A percentile compares a stretch with the other conserved stretches of the same genome.
These are phyloP conservation scores for Metschnikowia hibisci DNA, from an alignment of 805 yeast genomes.

Conservation along the genomic window DNA sequence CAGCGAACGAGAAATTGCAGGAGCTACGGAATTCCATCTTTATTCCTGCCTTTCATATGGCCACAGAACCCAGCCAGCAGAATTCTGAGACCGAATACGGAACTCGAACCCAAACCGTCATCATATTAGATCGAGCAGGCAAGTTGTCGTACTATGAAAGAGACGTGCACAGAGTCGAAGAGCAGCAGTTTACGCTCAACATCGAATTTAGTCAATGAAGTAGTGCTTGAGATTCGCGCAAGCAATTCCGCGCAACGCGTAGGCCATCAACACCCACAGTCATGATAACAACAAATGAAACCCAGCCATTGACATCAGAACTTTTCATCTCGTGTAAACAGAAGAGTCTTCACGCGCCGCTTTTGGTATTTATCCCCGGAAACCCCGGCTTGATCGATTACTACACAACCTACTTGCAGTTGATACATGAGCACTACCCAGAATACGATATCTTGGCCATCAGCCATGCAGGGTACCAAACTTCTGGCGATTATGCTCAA, in stretches of 20 bases:
- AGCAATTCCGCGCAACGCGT: slow-evolving; percentile 1
- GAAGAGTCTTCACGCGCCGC: slow-evolving; percentile 15
- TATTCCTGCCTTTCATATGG: slow-evolving; percentile 57
- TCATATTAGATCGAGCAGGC: slow-evolving; percentile 53
- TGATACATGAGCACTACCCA: slow-evolving; percentile 40
- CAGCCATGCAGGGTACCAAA: slow-evolving; percentile 60
- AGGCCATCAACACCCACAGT: not conserved
- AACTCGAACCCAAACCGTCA: slow-evolving; percentile 81
- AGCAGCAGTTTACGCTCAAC: slow-evolving; percentile 17
- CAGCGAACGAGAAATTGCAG: slow-evolving; percentile 22
- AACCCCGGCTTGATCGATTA: slow-evolving; percentile 72
- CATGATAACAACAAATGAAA: slow-evolving; percentile 11
- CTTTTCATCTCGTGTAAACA: slow-evolving; percentile 19
- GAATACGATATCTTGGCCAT: slow-evolving; percentile 51
- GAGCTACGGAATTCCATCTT: slow-evolving; percentile 59
- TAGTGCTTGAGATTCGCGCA: not conserved
- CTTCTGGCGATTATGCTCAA: slow-evolving; percentile 26
- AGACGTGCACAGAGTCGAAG: slow-evolving; percentile 40
- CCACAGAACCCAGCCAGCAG: not conserved
- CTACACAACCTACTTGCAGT: slow-evolving; percentile 51
- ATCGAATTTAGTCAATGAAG: slow-evolving; percentile 5
- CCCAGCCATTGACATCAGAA: slow-evolving; percentile 27
- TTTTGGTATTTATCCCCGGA: slow-evolving; percentile 66
- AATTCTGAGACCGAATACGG: slow-evolving; percentile 55
- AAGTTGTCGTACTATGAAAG: slow-evolving; percentile 58